Conservation (phyloP, 176 grass and related monocot species). For the Canna indica region DNA sequence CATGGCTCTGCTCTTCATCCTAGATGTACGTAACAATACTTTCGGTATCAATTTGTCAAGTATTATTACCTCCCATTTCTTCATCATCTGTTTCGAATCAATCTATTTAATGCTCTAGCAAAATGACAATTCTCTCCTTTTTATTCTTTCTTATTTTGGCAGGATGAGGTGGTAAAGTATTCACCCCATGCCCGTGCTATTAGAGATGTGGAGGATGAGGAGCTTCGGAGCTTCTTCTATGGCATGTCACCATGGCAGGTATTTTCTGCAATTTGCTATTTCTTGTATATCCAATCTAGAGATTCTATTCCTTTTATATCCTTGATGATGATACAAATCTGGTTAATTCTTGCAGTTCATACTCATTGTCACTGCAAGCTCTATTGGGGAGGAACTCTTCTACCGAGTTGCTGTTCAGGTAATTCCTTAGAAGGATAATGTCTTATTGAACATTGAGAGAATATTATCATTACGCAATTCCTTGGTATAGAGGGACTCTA, state of each 20-base stretch:
- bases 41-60: neutral
- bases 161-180: conserved; percentile 98
- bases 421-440: neutral
- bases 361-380: conserved; percentile 71
- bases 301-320: neutral
- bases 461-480: neutral
- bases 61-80: neutral
- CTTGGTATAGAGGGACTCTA: no score
- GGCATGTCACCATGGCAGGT: conserved; percentile 99
- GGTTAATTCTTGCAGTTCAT: conserved; percentile 43
- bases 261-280: neutral
- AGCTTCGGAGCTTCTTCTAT: conserved; percentile 92
- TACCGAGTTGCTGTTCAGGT: conserved; percentile 90
- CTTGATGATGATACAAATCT: neutral
- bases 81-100: neutral
- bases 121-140: neutral
- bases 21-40: conserved; percentile 41
- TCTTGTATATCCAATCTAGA: neutral
- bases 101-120: neutral
- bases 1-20: conserved; percentile 90
- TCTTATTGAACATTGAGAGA: neutral
- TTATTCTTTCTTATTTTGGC: neutral
- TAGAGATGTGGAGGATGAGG: conserved; percentile 92
- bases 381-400: conserved; percentile 84
- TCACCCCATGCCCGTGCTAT: conserved; percentile 95